phyloP scores from a whole-genome alignment of 2,329 filamentous ascomycete species.

The Clonostachys byssicola region DNA sequence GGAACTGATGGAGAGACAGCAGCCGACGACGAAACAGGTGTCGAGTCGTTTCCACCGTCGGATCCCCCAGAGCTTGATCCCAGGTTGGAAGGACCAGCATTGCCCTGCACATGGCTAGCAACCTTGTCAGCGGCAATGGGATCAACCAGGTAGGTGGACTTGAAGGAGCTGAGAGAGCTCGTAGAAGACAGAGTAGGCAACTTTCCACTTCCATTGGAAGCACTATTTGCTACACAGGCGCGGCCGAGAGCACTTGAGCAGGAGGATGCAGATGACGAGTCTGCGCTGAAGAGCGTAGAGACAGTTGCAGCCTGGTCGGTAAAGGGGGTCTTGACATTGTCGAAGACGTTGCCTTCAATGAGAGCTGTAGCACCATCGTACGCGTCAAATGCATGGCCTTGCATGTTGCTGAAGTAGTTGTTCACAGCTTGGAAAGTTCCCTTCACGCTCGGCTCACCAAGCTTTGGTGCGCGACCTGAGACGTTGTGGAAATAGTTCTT shows the following conservation, averaged over 20 bases:
- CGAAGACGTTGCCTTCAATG: slow-evolving; percentile 55
- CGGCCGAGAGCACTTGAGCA: slow-evolving; percentile 1
- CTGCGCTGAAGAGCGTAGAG: slow-evolving; percentile 6
- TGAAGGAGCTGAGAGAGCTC: slow-evolving; percentile 8
- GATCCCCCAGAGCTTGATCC: slow-evolving; percentile 5
- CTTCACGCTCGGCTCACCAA: slow-evolving; percentile 44
- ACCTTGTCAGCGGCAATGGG: slow-evolving; percentile 16
- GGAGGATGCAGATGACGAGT: slow-evolving; percentile 5
- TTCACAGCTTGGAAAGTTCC: slow-evolving; percentile 58
- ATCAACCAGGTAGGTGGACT: slow-evolving; percentile 12
- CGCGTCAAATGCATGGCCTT: slow-evolving; percentile 54
- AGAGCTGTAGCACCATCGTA: slow-evolving; percentile 38
- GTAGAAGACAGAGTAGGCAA: slow-evolving; percentile 11
- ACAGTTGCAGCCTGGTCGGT: not conserved
- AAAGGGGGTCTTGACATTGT: slow-evolving; percentile 41
- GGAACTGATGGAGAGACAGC: too few species aligned
- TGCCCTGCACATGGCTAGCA: slow-evolving; percentile 11
- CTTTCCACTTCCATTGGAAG: slow-evolving; percentile 7
- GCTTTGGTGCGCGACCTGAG: slow-evolving; percentile 52
- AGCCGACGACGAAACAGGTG: too few species aligned
- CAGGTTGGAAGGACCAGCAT: slow-evolving; percentile 15
- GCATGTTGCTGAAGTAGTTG: slow-evolving; percentile 55
- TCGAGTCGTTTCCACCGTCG: not conserved
- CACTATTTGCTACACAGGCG: not conserved
- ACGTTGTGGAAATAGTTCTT: slow-evolving; percentile 58